Evolutionary conservation across 2,329 filamentous ascomycete species (phyloP).

Genomic region (Pseudocercospora pini-densiflorae): DNA sequence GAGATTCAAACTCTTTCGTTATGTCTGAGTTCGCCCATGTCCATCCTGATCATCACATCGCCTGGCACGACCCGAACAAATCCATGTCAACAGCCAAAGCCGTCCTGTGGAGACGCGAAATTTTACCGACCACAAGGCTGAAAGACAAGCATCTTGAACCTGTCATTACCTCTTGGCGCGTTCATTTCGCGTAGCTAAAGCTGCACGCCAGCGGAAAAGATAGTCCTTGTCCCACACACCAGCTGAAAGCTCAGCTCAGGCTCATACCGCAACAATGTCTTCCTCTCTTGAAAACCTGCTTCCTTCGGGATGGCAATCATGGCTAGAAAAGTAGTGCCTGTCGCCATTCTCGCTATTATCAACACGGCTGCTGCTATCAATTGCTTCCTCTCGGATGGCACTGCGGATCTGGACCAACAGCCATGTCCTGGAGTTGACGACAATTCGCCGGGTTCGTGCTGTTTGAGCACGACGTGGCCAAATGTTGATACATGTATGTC

Average conservation of each 20-base stretch:
- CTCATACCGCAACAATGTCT: background rate
- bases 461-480: background rate
- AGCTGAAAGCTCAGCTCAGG: background rate
- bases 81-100: background rate
- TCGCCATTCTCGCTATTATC: background rate
- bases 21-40: background rate
- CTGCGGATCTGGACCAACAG: background rate
- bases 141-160: background rate
- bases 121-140: background rate
- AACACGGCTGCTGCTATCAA: background rate
- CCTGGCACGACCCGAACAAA: background rate
- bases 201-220: background rate
- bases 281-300: background rate
- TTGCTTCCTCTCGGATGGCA: background rate
- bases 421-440: slow-evolving; percentile 7
- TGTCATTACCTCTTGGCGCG: background rate
- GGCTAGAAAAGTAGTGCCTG: background rate
- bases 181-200: background rate
- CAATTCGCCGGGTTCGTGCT: slow-evolving; percentile 2
- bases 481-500: slow-evolving; percentile 7
- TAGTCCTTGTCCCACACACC: background rate
- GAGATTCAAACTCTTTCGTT: no score
- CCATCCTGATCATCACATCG: background rate
- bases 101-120: slow-evolving; percentile 1
- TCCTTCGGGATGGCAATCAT: background rate